Evolutionary conservation across 78 protist genomes (phyloP).

Genomic region (Anaeramoeba flamelloides): DNA sequence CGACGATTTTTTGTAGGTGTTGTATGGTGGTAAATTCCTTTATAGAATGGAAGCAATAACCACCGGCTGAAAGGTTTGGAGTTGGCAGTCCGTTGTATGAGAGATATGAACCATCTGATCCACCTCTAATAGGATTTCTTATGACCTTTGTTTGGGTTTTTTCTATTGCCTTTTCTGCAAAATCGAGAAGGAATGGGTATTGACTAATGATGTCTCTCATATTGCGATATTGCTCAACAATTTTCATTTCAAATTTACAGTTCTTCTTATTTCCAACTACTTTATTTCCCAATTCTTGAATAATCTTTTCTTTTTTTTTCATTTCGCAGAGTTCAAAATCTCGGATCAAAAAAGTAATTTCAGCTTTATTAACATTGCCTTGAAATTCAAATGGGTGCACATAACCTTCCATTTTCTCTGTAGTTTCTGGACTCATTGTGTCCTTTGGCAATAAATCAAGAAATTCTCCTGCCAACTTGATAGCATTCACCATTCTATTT

Average conservation of each 20-base stretch:
- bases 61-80: conserved; percentile 2
- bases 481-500: background rate
- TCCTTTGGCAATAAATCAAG: background rate
- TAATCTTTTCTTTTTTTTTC: background rate
- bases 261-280: background rate
- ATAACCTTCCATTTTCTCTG: background rate
- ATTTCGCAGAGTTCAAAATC: background rate
- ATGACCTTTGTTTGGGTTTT: background rate
- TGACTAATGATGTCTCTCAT: background rate
- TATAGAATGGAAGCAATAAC: background rate
- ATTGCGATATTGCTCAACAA: background rate
- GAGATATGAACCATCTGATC: background rate
- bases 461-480: background rate
- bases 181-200: background rate
- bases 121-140: conserved; percentile 7
- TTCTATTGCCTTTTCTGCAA: background rate
- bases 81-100: background rate
- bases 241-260: background rate
- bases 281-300: background rate
- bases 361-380: background rate
- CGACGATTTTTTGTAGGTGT: too few relatives aligned
- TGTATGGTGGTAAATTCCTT: too few relatives aligned
- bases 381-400: background rate
- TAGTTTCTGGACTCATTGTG: background rate
- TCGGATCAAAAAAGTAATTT: background rate